Evolutionary conservation across 108 stramenopile genomes (phyloP), one percentile per base, ranked within the genome.

Genomic region (Aurantiochytrium sp.): DNA sequence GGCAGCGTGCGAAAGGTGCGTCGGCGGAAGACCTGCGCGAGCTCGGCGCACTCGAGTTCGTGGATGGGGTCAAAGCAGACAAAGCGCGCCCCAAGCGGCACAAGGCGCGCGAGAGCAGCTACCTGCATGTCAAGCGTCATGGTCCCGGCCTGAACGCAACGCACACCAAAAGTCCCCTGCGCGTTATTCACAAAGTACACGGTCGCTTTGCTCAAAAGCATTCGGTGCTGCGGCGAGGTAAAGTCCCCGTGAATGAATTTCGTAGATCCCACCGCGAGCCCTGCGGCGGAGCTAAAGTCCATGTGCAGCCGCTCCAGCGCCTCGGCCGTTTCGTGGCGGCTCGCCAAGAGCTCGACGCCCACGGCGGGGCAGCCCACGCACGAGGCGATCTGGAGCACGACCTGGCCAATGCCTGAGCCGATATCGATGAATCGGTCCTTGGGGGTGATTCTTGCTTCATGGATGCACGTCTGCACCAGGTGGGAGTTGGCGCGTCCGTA

Each of bases 121-220:
- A 81, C 1, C 8, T 81, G 73, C 73, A 81, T 81, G 24, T 81
- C 45, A 2, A 81, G 73, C 17, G 73, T 81, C 42, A 48, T 48
- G 12, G 39, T 81, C 2, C 73, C 73, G 6, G 73, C 73, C n/a
- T 81, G 6, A 15, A 81, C 73, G 30, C 73, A 48, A 12, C 73
- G 73, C 45, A 48, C 73, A 22, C 42, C 73, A 30, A 81, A 81
- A 6, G 73, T 81, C 1, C 73, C 73, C 27, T 48, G 45, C 2
- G 73, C 73, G 45, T 81, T 81, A 48, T 81, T 81, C 45, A 81
- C 73, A 81, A 81, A 81, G 3, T 30, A 41, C 10, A 81, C 4
- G 2, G 73, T 81, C 27, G 73, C 39, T 12, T 48, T 41, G 10
- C 6, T 17, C 19, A 81, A 6, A 12, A 81, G 4, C 2, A 1